Base-by-base conservation (phyloP, 192 early-diverging fungal species). In the Coemansia sp. region DNA sequence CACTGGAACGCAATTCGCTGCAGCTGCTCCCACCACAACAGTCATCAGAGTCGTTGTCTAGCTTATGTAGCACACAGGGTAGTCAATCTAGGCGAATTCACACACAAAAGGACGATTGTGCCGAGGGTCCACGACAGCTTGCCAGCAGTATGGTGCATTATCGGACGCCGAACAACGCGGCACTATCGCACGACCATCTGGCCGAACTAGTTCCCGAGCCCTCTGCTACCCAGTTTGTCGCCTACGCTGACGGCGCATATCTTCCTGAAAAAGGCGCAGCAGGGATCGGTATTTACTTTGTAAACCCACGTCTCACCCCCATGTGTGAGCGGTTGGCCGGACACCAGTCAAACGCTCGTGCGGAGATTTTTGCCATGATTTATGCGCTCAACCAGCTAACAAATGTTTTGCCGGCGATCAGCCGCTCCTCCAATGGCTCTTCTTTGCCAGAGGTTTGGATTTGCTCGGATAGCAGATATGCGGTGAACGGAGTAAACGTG, bases 391-490 rank as follows among this genome's bases (percentile, higher is more conserved):
- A 65, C 5, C 58, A 50, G 4, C 29, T 78, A 11, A 11, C 38
- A 3, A 34, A 22, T 2, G 34, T 17, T 0, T 3, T 67, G 64
- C 22, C 30, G 10, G 32, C 36, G 10, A 45, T 45, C 4, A 12
- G 14, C 12, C 42, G 42, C 14, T 11, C 31, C 16, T 40, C 48
- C n/a, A 16, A 18, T 16, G 25, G 22, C 10, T 7, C 25, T 0
- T 30, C 14, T 38, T 17, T 54, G 34, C 56, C 51, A 20, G 78
- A 80, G 51, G 64, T 80, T 8, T 80, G 78, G 78, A 49, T 75
- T 5, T 80, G 78, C 61, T 71, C 78, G 11, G 78, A 80, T 48
- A 80, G 78, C 66, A 60, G 66, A 57, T 75, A 75, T 29, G 78
- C 69, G 11, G 78, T 80, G n/a, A 69, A 80, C 20, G 78, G 69